Conservation (phyloP, 352 stramenopile species). For the Phytophthora capsici region DNA sequence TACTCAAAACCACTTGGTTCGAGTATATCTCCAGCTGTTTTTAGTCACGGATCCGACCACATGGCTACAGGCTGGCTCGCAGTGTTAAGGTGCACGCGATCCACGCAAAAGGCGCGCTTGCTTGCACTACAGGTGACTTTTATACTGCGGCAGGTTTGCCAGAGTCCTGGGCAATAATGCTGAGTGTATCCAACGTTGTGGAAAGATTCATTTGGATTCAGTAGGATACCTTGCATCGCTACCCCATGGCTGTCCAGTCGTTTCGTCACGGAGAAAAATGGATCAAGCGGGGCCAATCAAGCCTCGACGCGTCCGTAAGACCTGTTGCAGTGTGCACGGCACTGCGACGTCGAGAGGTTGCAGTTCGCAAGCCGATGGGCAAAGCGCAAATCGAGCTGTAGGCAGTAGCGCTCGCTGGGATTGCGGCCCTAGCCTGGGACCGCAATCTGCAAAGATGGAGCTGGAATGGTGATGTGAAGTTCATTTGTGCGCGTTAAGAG, state of each 20-base stretch:
- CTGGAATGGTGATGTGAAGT: too few species aligned
- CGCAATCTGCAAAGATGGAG: too few species aligned
- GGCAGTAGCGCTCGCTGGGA: too few species aligned
- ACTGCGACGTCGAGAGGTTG: constrained; percentile 19
- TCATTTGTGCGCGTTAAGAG: too few species aligned
- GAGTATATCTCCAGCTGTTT: constrained; percentile 19
- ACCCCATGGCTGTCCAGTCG: constrained; percentile 15
- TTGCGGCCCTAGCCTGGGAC: too few species aligned
- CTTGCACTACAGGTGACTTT: background rate
- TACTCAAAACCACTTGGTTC: constrained; percentile 12
- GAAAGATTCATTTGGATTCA: constrained; percentile 17
- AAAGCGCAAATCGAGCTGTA: background rate
- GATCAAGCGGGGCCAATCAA: constrained; percentile 14
- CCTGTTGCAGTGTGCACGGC: constrained; percentile 25
- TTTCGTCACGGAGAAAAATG: constrained; percentile 25
- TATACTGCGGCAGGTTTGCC: constrained; percentile 10
- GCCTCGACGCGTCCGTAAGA: constrained; percentile 19
- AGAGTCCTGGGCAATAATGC: too few species aligned
- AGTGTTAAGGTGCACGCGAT: constrained; percentile 6
- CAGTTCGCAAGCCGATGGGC: constrained; percentile 7
- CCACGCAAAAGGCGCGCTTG: background rate
- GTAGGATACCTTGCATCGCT: constrained; percentile 13
- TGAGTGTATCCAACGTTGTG: background rate
- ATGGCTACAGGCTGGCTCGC: background rate
- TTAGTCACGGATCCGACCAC: background rate